Evolutionary conservation across 106 monocot genomes (phyloP), one percentile per base, ranked within the genome.

Genomic region (Vanilla planifolia): DNA sequence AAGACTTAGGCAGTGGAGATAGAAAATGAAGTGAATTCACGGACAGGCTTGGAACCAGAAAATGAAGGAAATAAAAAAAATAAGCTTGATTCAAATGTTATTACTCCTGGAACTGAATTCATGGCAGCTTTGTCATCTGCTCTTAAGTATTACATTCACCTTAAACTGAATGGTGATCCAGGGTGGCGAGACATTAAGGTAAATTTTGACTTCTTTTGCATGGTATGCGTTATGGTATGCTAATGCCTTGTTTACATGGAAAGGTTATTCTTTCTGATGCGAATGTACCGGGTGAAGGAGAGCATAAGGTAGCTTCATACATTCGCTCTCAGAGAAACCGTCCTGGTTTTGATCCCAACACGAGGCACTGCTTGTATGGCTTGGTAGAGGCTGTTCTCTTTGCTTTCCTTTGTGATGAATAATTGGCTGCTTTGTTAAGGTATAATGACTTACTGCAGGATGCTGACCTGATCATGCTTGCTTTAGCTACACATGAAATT

Each of bases 91-190:
- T 76, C 79, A 14, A 82, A 76, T 53, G 63, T 87, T 21, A 82
- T 82, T 55, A 82, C 82, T 11, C 86, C 82, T 0, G 86, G 86
- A 40, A 82, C 86, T 16, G 66, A 67, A 4, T 87, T 87, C 52
- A 82, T 82, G 86, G 66, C 69, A 1, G 62, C 57, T 23, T 55
- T 87, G 30, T 70, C 86, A 13, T 14, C 22, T 5, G 82, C 73
- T 2, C 68, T 87, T 6, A 58, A 72, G 27, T 78, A 75, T 22
- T 87, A 87, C 50, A 79, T 82, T 14, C 78, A 61, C 7, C 17
- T 60, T 1, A 71, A 66, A 50, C 26, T 82, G 19, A 79, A 79
- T 37, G 70, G 17, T 21, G 78, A 87, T 70, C 82, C 82, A 48
- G 72, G 65, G 0, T 87, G 86, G 86, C 40, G 59, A 33, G 35